Conservation (phyloP, 805 yeast species). For the Ascoidea tarda region DNA sequence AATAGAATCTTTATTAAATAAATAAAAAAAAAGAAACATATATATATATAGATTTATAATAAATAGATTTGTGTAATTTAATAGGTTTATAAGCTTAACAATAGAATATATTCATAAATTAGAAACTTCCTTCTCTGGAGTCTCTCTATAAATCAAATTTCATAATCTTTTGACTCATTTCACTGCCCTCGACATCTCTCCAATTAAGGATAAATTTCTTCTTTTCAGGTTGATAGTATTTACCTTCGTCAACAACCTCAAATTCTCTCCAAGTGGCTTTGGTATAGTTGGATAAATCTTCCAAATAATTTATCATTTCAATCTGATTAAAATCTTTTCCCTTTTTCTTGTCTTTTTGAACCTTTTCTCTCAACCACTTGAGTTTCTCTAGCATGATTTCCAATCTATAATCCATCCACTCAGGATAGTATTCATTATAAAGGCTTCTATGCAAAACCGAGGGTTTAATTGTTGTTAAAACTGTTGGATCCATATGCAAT, state of each 20-base stretch:
- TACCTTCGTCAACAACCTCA: slow-evolving; percentile 19
- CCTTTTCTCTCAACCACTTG: slow-evolving; percentile 14
- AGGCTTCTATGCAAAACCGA: slow-evolving; percentile 21
- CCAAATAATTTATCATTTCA: slow-evolving; percentile 19
- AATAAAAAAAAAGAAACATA: not conserved
- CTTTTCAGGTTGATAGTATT: not conserved
- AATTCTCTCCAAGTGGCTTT: slow-evolving; percentile 21
- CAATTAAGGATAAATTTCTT: not conserved
- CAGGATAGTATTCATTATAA: slow-evolving; percentile 25
- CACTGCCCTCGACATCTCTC: not conserved
- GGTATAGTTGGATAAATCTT: slow-evolving; percentile 16
- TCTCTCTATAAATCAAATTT: too few relatives aligned
- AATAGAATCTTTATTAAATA: too few relatives aligned
- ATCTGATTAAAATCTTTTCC: slow-evolving; percentile 23
- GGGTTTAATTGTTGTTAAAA: slow-evolving; percentile 27
- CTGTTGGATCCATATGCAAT: slow-evolving; percentile 23
- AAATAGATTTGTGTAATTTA: slow-evolving; percentile 1
- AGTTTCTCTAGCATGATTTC: slow-evolving; percentile 21
- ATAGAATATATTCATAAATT: too few relatives aligned
- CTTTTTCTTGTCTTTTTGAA: slow-evolving; percentile 12
- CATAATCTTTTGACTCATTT: too few relatives aligned
- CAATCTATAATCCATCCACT: slow-evolving; percentile 25
- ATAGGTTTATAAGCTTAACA: not conserved
- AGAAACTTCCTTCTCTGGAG: too few relatives aligned
- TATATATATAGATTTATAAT: not conserved